Percentiles rank a stretch among this genome's conserved stretches.
Conservation (phyloP, 1,284 basidiomycete species). For the Malassezia restricta region DNA sequence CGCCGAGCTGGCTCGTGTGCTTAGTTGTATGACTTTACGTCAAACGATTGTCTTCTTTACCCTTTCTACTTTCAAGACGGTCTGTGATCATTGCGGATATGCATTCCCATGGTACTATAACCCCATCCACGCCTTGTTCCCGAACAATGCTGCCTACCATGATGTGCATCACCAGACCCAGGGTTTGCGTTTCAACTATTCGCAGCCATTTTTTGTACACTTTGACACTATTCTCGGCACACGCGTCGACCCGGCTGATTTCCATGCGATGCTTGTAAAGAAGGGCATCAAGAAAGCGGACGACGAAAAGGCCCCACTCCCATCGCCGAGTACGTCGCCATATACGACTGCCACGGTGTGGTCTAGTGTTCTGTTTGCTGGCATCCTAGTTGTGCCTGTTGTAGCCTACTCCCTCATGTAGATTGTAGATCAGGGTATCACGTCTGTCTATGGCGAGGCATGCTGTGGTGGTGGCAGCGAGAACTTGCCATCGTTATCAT, state of each 20-base stretch:
- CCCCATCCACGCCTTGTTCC: slow-evolving; percentile 63
- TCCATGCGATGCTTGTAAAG: slow-evolving; percentile 24
- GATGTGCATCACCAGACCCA: slow-evolving; percentile 89
- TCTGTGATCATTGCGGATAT: slow-evolving; percentile 96
- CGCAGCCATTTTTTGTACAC: slow-evolving; percentile 68
- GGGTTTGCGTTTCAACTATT: slow-evolving; percentile 91
- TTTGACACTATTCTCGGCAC: slow-evolving; percentile 58
- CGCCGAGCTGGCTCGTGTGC: slow-evolving; percentile 62
- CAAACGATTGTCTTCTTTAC: slow-evolving; percentile 68
- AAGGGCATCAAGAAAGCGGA: slow-evolving; percentile 21
- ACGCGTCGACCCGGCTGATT: slow-evolving; percentile 53
- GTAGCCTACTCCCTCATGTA: slow-evolving; percentile 6
- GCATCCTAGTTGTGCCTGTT: slow-evolving; percentile 5
- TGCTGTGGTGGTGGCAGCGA: no score
- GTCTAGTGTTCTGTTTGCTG: slow-evolving; percentile 5
- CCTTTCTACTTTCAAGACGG: slow-evolving; percentile 80
- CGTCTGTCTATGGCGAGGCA: no score
- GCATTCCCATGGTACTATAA: slow-evolving; percentile 67
- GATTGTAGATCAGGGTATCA: not conserved
- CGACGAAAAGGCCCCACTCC: slow-evolving; percentile 4
- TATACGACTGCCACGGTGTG: slow-evolving; percentile 8
- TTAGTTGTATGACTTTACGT: slow-evolving; percentile 63
- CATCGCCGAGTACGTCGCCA: not conserved
- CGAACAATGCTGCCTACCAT: slow-evolving; percentile 95
- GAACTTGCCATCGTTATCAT: no score